phyloP scores from a whole-genome alignment of 768 basidiomycete genomes.

The Xerocomellus dryophilus region DNA sequence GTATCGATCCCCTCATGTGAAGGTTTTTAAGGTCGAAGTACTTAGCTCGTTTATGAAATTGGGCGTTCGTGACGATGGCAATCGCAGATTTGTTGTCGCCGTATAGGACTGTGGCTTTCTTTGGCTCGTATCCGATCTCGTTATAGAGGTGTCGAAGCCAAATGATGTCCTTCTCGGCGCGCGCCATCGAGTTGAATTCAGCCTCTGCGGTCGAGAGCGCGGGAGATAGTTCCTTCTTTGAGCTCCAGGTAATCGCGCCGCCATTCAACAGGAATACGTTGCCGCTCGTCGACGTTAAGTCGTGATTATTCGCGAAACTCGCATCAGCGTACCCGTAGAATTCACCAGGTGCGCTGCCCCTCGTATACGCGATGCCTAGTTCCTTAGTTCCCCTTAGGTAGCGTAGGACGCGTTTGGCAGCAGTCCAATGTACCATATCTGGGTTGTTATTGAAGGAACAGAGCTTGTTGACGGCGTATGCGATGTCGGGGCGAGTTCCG shows the following conservation, averaged over 20 bases:
- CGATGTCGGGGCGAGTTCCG: background rate
- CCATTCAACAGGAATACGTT: background rate
- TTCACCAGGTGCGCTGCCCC: background rate
- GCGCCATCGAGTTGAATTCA: conserved; percentile 4
- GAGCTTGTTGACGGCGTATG: background rate
- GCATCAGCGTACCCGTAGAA: conserved; percentile 24
- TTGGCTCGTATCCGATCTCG: conserved; percentile 29
- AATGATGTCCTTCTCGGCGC: background rate
- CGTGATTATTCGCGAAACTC: conserved; percentile 24
- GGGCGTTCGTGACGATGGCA: conserved; percentile 17
- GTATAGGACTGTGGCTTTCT: conserved; percentile 11
- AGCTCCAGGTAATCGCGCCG: conserved; percentile 26
- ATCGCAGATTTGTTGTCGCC: conserved; percentile 28
- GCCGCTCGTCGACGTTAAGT: conserved; percentile 3
- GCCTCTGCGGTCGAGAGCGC: background rate
- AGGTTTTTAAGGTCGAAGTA: conserved; percentile 19
- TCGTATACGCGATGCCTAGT: background rate
- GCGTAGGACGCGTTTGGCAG: background rate
- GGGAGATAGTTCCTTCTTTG: conserved; percentile 29
- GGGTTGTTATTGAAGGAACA: background rate
- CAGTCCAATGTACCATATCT: background rate
- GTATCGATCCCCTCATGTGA: conserved; percentile 16
- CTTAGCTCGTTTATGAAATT: background rate
- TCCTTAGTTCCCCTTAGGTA: conserved; percentile 10
- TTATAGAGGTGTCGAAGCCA: conserved; percentile 30